Base-by-base conservation (phyloP, 257 asterid genomes). In the Leptodermis oblonga region DNA sequence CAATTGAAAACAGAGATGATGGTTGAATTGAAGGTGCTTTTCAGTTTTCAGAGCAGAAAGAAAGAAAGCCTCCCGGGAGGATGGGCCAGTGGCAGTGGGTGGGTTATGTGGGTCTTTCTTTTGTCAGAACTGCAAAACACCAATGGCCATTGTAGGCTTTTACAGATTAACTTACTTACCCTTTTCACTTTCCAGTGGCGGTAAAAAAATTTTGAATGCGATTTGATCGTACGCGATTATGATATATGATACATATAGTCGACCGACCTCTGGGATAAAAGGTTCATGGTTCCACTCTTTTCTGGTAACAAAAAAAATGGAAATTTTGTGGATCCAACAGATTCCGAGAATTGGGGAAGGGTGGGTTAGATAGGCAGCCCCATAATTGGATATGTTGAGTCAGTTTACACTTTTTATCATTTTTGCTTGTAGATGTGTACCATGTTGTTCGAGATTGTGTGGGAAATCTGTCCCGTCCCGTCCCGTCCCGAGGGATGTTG, bases 71-170 rank as follows among this genome's bases (percentile, higher is more conserved):
- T 34, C 39, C 61, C 59, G 41, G 69, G 33, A 12, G n/a, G 61
- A 15, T 51, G 17, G 25, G 67, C 31, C n/a, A n/a, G n/a, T n/a
- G 69, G 34, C 55, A 55, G 60, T 39, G 72, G 67, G 79, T 51
- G n/a, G n/a, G n/a, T n/a, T n/a, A 64, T 66, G 61, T 73, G 55
- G 68, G 72, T 54, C 41, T 60, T 46, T 65, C 68, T 70, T n/a
- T n/a, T n/a, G n/a, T n/a, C n/a, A n/a, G n/a, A n/a, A n/a, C n/a
- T n/a, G n/a, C 79, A 49, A 70, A 49, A 28, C 6, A 49, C 68
- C 49, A 58, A 65, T 5, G 55, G 52, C 15, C 68, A 65, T 70
- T 72, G 60, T 70, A 31, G 33, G 26, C n/a, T n/a, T n/a, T n/a
- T n/a, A n/a, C n/a, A n/a, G n/a, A n/a, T n/a, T n/a, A n/a, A n/a